These are phyloP conservation scores for Saccharomycopsis vini DNA, from an alignment of 805 yeast genomes.

Conservation along the genomic window DNA sequence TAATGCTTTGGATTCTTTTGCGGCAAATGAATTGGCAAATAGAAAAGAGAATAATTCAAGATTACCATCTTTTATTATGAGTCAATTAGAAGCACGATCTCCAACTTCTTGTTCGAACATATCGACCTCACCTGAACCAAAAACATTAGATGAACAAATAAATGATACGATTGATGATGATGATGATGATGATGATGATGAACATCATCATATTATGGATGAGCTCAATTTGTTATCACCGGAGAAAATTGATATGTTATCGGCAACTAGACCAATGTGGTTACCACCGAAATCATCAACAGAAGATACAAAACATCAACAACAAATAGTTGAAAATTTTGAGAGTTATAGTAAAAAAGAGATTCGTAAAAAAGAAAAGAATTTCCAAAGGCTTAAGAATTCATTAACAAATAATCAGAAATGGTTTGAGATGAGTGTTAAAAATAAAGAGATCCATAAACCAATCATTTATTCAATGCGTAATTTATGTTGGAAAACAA, in stretches of 20 bases:
- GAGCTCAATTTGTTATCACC: slow-evolving; percentile 52
- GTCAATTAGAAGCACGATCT: slow-evolving; percentile 13
- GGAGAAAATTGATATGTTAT: slow-evolving; percentile 45
- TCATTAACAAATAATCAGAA: slow-evolving; percentile 16
- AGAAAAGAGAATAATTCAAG: slow-evolving; percentile 14
- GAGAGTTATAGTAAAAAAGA: slow-evolving; percentile 16
- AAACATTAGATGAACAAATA: neutral
- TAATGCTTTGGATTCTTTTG: slow-evolving; percentile 15
- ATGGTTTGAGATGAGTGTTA: slow-evolving; percentile 20
- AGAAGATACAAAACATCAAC: slow-evolving; percentile 49
- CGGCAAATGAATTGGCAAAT: slow-evolving; percentile 15
- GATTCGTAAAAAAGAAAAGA: slow-evolving; percentile 14
- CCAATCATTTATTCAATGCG: slow-evolving; percentile 16
- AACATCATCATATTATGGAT: slow-evolving; percentile 31
- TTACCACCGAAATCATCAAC: slow-evolving; percentile 52
- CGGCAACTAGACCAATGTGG: slow-evolving; percentile 63
- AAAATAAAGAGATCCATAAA: slow-evolving; percentile 16
- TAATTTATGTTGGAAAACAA: slow-evolving; percentile 18
- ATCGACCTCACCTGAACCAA: slow-evolving; percentile 5
- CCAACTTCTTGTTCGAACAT: neutral
- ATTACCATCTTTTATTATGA: slow-evolving; percentile 17
- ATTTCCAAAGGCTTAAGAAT: slow-evolving; percentile 12
- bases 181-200: neutral
- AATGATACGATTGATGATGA: too few species aligned
- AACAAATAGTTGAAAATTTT: slow-evolving; percentile 35